Conservation (phyloP, 306 rosid genomes). For the Begonia loranthoides region DNA sequence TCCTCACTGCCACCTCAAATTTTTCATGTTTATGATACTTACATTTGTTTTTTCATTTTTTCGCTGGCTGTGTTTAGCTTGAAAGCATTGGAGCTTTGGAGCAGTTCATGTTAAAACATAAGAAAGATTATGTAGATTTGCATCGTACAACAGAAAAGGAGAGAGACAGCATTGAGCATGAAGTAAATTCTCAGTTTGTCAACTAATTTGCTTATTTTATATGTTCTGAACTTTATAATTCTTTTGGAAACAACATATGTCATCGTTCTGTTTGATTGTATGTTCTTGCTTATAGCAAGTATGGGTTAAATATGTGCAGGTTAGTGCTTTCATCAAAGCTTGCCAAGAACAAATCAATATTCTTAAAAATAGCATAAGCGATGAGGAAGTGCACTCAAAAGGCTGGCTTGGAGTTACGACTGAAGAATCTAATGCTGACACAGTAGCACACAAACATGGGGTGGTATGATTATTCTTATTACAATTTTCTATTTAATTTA, state of each 20-base stretch:
- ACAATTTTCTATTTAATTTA: neutral
- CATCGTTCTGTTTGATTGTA: no score
- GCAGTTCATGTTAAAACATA: slow-evolving; percentile 66
- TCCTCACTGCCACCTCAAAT: neutral
- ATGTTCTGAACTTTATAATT: no score
- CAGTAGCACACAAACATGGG: slow-evolving; percentile 92
- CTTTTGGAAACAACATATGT: no score
- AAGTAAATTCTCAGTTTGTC: slow-evolving; percentile 38
- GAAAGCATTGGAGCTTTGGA: slow-evolving; percentile 77
- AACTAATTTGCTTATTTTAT: neutral
- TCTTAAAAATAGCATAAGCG: slow-evolving; percentile 63
- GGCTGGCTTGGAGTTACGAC: slow-evolving; percentile 69
- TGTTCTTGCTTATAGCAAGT: no score
- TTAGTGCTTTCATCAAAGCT: slow-evolving; percentile 74
- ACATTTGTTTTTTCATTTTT: neutral
- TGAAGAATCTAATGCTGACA: slow-evolving; percentile 63
- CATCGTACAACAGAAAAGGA: slow-evolving; percentile 90
- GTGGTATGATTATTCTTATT: slow-evolving; percentile 55
- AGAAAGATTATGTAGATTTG: slow-evolving; percentile 83
- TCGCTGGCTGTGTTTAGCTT: slow-evolving; percentile 22
- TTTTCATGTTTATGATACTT: neutral
- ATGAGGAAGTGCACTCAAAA: slow-evolving; percentile 55
- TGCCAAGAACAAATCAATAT: slow-evolving; percentile 89
- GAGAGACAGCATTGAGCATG: slow-evolving; percentile 93
- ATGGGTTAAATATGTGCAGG: slow-evolving; percentile 30